Base-by-base conservation (phyloP, 2,329 filamentous ascomycete genomes). In the Nigrospora sphaerica region DNA sequence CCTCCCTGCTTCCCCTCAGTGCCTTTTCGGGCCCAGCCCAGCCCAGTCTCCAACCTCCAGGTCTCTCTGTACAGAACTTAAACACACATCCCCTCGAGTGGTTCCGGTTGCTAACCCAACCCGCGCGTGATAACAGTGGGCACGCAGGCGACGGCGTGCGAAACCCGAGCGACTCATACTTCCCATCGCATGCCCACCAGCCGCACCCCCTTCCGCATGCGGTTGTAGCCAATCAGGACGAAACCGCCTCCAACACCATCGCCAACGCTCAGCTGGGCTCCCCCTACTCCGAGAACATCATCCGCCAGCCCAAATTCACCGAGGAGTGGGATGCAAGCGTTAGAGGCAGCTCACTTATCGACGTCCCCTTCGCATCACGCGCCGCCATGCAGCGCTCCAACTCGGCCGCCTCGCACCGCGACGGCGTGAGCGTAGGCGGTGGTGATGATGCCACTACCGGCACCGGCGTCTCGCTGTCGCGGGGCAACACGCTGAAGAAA, bases 401-500 rank as follows among this genome's bases (percentile, higher is more conserved):
- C 50, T 86, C 83, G 12, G 72, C 75, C 50, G 74, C 75, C 46
- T 79, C 59, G 36, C 61, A 75, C 56, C 77, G 69, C 60, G 63
- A 72, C 55, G 58, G 73, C 58, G 60, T 77, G 65, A 68, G 33
- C 34, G 45, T 41, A 41, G 31, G 76, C 48, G 23, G 23, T 9
- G 67, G 69, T 36, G 65, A 65, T 39, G 60, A 54, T 34, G 57
- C 63, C 39, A 62, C 42, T 19, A 42, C 11, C 45, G 47, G 59
- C 41, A 42, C 11, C 45, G 47, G 59, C 41, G 39, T 61, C 36
- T 58, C 57, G 16, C 65, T 76, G 28, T 67, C 69, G 42, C 67
- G 77, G 37, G 68, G 69, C 42, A 88, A 88, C 49, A 96, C 91
- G 0, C 74, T 97, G 56, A 93, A 88, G 73, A 97, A 97, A 75